Conservation (phyloP, 2,329 filamentous ascomycete species). For the Plenodomus biglobosus region DNA sequence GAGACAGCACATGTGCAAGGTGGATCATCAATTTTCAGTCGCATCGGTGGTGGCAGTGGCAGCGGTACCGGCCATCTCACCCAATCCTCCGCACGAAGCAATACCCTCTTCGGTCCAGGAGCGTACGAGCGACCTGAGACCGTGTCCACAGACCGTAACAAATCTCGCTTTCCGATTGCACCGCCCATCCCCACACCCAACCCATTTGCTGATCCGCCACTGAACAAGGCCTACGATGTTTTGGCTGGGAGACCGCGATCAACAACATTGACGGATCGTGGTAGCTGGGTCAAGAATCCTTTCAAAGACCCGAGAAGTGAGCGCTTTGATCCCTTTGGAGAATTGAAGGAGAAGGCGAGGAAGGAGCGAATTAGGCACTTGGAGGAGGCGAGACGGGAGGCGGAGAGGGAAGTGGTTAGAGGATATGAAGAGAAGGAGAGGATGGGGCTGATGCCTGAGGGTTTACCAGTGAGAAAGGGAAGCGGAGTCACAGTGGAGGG, state of each 20-base stretch:
- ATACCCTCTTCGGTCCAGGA: constrained; percentile 30
- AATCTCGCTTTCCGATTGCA: constrained; percentile 17
- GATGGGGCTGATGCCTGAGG: constrained; percentile 28
- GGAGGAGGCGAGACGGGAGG: constrained; percentile 27
- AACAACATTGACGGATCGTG: constrained; percentile 40
- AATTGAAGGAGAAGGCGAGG: constrained; percentile 38
- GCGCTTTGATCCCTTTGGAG: constrained; percentile 43
- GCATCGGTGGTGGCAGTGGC: constrained; percentile 1
- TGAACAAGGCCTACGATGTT: constrained; percentile 42
- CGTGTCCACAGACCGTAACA: constrained; percentile 29
- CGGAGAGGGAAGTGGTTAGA: constrained; percentile 20
- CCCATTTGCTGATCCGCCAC: constrained; percentile 40
- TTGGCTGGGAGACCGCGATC: constrained; percentile 35
- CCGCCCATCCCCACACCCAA: constrained; percentile 35
- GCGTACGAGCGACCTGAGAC: constrained; percentile 37
- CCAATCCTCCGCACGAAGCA: constrained; percentile 25
- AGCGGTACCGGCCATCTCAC: constrained; percentile 21
- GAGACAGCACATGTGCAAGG: constrained; percentile 25
- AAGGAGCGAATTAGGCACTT: constrained; percentile 29
- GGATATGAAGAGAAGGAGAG: constrained; percentile 27
- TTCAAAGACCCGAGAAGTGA: constrained; percentile 40
- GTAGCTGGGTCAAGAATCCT: constrained; percentile 39
- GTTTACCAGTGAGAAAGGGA: constrained; percentile 18
- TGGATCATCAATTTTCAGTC: constrained; percentile 14
- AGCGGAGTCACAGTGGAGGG: constrained; percentile 30